Base-by-base conservation (phyloP, 306 rosid genomes). In the Trifolium pratense region DNA sequence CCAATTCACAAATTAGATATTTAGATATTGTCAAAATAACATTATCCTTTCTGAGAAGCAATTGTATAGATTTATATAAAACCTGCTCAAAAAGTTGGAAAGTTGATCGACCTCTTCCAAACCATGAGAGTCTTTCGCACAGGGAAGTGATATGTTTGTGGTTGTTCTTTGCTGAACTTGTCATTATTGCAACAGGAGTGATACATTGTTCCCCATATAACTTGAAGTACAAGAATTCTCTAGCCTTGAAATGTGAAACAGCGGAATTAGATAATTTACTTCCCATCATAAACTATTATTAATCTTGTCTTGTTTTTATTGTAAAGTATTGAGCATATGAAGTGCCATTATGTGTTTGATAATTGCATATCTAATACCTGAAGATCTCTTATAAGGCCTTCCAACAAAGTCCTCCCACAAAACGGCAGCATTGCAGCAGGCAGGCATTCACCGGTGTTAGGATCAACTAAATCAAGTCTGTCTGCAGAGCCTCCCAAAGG, bases 401-500 rank as follows among this genome's bases (percentile, higher is more conserved):
- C 99, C 91, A 94, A 84, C 76, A 94, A 94, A 75, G 99, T 94
- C 81, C 96, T 81, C 21, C 99, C 97, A 87, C 99, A 91, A 83
- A 81, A 91, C 9, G 91, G 96, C 66, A 94, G 90, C 97, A 94
- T 88, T 73, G 99, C 99, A 43, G 99, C 97, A 52, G 99, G 99
- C 68, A 94, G 92, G 81, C 93, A 91, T 85, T 91, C 99, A 62
- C 99, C 92, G 46, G 96, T 89, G 70, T 79, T 78, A 62, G 89
- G 86, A 82, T 94, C 99, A 70, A 94, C 92, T 71, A 91, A 85
- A 58, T 90, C 95, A 68, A 94, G 99, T 87, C 99, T 90, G 72
- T 94, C 99, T 0, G 99, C 99, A 7, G 97, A 79, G 69, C 99
- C 99, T 83, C 97, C 99, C 90, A 94, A 77, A 66, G 99, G 97